phyloP scores from a whole-genome alignment of 2,329 filamentous ascomycete genomes.

The Corynespora cassiicola region DNA sequence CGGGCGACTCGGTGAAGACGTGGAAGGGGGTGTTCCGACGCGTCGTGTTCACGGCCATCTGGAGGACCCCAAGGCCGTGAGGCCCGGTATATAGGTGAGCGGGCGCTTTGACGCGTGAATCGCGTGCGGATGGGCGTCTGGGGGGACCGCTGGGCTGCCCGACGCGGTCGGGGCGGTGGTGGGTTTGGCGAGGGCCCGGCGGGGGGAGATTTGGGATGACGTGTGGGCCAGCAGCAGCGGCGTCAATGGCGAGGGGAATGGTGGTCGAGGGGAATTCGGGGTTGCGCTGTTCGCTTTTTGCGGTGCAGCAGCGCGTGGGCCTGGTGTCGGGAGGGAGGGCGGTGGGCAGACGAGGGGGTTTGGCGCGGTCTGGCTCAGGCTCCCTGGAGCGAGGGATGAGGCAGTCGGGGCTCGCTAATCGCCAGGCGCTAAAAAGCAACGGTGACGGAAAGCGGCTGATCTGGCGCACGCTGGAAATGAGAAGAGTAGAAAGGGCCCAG shows the following conservation, averaged over 20 bases:
- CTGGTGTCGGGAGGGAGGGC: slow-evolving; percentile 26
- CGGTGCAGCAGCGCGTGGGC: slow-evolving; percentile 18
- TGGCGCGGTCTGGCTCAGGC: slow-evolving; percentile 34
- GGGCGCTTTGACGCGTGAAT: slow-evolving; percentile 48
- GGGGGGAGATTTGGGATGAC: slow-evolving; percentile 44
- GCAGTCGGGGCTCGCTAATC: slow-evolving; percentile 40
- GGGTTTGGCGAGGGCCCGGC: slow-evolving; percentile 25
- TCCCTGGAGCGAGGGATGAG: slow-evolving; percentile 32
- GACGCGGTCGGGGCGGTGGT: slow-evolving; percentile 37
- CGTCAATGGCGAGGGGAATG: slow-evolving; percentile 20
- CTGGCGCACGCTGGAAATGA: no score
- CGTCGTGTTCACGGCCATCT: slow-evolving; percentile 59
- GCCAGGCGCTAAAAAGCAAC: slow-evolving; percentile 38
- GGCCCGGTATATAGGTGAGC: slow-evolving; percentile 36
- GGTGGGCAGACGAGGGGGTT: slow-evolving; percentile 26
- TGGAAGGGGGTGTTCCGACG: slow-evolving; percentile 61
- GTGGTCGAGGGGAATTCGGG: slow-evolving; percentile 23
- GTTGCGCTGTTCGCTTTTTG: no score
- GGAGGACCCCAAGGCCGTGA: slow-evolving; percentile 27
- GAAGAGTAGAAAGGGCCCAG: no score
- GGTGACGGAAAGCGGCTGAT: slow-evolving; percentile 28
- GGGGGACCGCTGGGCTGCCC: slow-evolving; percentile 24
- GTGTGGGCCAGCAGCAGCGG: slow-evolving; percentile 23
- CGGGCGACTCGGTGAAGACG: no score
- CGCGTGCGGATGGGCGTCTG: slow-evolving; percentile 40